These are phyloP conservation scores for Plicaturopsis crispa DNA, from an alignment of 768 basidiomycete genomes.

Conservation along the genomic window DNA sequence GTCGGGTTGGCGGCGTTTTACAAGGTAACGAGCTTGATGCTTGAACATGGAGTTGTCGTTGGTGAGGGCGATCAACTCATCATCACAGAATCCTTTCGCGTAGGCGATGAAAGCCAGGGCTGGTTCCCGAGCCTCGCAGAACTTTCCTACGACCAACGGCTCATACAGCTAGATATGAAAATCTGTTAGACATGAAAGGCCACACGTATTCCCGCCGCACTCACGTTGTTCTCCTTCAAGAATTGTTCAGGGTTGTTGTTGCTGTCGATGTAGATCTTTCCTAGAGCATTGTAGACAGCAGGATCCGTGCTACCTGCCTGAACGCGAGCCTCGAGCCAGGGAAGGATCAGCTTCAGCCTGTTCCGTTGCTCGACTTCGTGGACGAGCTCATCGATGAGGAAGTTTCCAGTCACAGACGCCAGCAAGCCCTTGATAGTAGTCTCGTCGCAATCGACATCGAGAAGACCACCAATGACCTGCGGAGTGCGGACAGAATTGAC, in stretches of 20 bases:
- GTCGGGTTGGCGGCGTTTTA: constrained; percentile 91
- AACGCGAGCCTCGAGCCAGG: constrained; percentile 93
- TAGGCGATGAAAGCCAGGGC: constrained; percentile 99
- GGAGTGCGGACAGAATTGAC: constrained; percentile 97
- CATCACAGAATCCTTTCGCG: constrained; percentile 97
- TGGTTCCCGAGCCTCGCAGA: constrained; percentile 97
- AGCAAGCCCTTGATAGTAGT: constrained; percentile 90
- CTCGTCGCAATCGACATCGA: constrained; percentile 99
- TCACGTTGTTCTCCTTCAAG: constrained; percentile 96
- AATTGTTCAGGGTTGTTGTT: constrained; percentile 98
- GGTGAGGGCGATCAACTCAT: constrained; percentile 93
- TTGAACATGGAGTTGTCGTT: constrained; percentile 99
- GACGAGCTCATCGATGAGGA: constrained; percentile 97
- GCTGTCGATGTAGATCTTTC: constrained; percentile 98
- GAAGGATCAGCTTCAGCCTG: constrained; percentile 91
- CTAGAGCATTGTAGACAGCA: constrained; percentile 92
- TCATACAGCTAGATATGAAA: constrained; percentile 72
- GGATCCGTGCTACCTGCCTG: constrained; percentile 92
- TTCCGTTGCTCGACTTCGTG: constrained; percentile 96
- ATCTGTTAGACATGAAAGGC: constrained; percentile 7
- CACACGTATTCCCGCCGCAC: constrained; percentile 18
- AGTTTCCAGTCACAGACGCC: constrained; percentile 90
- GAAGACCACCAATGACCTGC: constrained; percentile 91
- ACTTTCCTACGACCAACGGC: constrained; percentile 95
- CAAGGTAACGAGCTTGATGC: constrained; percentile 96